Evolutionary conservation across 208 protist genomes (phyloP).

Genomic region (Acanthamoeba sp.): DNA sequence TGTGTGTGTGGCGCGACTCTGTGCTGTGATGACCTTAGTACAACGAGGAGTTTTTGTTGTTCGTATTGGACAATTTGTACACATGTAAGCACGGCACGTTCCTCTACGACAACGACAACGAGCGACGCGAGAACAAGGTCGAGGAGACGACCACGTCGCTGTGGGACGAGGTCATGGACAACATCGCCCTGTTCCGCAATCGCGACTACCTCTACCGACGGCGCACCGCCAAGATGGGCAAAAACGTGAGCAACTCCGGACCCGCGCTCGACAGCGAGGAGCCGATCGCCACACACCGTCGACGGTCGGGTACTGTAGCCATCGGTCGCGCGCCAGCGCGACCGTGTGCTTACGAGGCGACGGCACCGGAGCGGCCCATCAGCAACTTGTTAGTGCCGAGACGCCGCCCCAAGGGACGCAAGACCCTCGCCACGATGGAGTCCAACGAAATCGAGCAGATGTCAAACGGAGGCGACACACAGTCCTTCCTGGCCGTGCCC

Average conservation of each 20-base stretch:
- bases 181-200: conserved; percentile 5
- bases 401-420: not conserved
- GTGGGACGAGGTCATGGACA: conserved; percentile 42
- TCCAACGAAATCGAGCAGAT: not conserved
- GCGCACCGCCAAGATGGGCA: not conserved
- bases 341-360: no score
- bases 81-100: conserved; percentile 89
- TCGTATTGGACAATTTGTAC: conserved; percentile 91
- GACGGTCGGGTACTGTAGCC: not conserved
- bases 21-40: no score
- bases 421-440: not conserved
- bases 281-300: no score
- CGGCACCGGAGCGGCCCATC: no score
- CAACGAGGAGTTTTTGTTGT: conserved; percentile 91
- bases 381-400: no score
- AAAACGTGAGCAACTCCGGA: not conserved
- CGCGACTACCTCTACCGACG: conserved; percentile 14
- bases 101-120: conserved; percentile 50
- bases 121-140: not conserved
- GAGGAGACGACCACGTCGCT: conserved; percentile 19
- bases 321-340: not conserved
- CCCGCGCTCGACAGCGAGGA: not conserved
- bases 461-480: not conserved
- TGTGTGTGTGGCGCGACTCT: no score
- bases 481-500: not conserved